phyloP scores from a whole-genome alignment of 345 rosid genomes.

The Eucalyptus coolabah region DNA sequence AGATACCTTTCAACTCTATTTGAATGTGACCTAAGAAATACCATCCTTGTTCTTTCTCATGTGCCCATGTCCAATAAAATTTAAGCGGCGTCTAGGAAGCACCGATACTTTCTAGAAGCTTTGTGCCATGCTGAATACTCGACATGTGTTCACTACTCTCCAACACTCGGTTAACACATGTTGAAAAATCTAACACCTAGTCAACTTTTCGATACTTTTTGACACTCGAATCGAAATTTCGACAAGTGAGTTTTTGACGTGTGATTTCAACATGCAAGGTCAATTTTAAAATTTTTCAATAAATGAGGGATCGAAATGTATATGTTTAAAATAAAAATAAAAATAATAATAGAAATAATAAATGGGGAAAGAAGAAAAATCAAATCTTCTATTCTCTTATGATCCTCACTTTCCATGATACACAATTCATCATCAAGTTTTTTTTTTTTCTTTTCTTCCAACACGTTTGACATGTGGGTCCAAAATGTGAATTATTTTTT shows the following conservation, averaged over 20 bases:
- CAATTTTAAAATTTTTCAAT: no score
- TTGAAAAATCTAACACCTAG: fast-evolving
- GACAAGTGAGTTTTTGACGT: fast-evolving
- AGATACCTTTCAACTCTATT: background rate
- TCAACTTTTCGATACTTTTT: no score
- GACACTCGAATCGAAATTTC: fast-evolving
- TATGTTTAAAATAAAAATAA: no score
- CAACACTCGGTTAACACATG: fast-evolving
- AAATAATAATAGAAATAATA: no score
- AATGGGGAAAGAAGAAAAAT: no score
- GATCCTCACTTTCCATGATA: no score
- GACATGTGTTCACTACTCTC: fast-evolving
- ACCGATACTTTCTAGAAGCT: fast-evolving
- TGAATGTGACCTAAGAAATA: background rate
- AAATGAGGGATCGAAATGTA: no score
- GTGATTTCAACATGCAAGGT: fast-evolving
- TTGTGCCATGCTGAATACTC: fast-evolving
- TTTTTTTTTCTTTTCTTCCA: no score
- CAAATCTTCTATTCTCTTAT: no score
- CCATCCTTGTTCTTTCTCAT: background rate
- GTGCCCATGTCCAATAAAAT: background rate
- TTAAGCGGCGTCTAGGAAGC: background rate
- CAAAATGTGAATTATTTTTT: no score
- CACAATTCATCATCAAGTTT: no score
- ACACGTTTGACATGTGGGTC: no score